Evolutionary conservation across 495 filamentous ascomycete genomes (phyloP), one percentile per base, ranked within the genome.

Genomic region (Emericellopsis terricola): DNA sequence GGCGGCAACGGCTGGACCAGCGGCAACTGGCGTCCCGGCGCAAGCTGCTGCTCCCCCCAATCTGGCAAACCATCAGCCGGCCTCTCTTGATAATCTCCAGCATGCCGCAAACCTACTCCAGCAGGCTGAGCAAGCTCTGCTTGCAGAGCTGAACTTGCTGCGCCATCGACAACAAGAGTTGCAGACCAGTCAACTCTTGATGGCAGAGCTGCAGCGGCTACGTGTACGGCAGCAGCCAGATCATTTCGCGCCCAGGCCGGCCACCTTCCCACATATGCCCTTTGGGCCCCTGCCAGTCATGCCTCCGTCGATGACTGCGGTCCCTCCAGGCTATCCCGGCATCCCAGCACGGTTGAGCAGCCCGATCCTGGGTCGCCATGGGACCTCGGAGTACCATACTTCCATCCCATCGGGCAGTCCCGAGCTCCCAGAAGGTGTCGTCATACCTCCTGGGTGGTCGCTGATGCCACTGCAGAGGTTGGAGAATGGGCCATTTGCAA

Each of bases 371-470:
- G 53, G 50, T n/a, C 52, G 66, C 36, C 55, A 65, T 43, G 49
- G 50, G 24, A 59, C 41, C 10, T 34, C 50, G 21, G 44, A 56
- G 20, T 49, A 56, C 19, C 51, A 56, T 15, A 41, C 55, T 15
- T 52, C 71, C 6, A 62, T 84, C 36, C 60, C 64, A 15, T 53
- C 77, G 10, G 78, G 76, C 14, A 75, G 81, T 46, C 48, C 69
- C 15, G 70, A 78, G 28, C 57, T 87, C 14, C 81, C 81, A 2
- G 68, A 73, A 26, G 81, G 82, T 7, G 58, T 87, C 10, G 67
- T 55, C 9, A 68, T 91, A 19, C 82, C 82, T 2, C 59, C 66
- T 27, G 81, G 81, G 5, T 91, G 81, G 81, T 74, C 70, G 15
- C 49, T 91, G 18, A 54, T 78, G 20, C 78, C 78, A 34, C 60